Evolutionary conservation across 179 eudicot species (phyloP).

Genomic region (Beta corolliflora): DNA sequence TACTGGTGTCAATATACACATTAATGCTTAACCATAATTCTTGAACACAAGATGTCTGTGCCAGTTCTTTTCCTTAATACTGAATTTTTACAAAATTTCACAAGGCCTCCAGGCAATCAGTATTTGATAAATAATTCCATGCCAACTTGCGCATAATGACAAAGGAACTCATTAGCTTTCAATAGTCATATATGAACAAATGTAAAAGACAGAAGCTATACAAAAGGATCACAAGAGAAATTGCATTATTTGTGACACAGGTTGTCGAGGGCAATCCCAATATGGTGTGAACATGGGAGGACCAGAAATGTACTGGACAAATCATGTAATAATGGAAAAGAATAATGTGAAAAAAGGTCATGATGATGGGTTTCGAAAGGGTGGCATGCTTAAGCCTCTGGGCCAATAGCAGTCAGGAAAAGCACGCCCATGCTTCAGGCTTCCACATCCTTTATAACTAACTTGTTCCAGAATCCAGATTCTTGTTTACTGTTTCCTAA

Average conservation of each 20-base stretch:
- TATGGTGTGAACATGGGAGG: no score
- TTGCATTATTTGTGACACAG: not conserved
- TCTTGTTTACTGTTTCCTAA: no score
- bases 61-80: not conserved
- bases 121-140: not conserved
- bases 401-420: no score
- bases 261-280: no score
- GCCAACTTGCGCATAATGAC: not conserved
- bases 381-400: no score
- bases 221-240: not conserved
- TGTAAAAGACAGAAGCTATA: not conserved
- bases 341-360: no score
- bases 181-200: not conserved
- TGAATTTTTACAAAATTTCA: not conserved
- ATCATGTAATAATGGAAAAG: no score
- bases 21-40: not conserved
- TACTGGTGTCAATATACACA: not conserved
- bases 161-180: conserved; percentile 6
- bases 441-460: no score
- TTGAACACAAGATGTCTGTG: not conserved
- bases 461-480: no score
- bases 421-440: no score
- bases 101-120: not conserved
- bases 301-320: no score
- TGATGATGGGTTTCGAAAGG: no score